Evolutionary conservation across 495 filamentous ascomycete genomes (phyloP).

Genomic region (Xylaria flabelliformis): DNA sequence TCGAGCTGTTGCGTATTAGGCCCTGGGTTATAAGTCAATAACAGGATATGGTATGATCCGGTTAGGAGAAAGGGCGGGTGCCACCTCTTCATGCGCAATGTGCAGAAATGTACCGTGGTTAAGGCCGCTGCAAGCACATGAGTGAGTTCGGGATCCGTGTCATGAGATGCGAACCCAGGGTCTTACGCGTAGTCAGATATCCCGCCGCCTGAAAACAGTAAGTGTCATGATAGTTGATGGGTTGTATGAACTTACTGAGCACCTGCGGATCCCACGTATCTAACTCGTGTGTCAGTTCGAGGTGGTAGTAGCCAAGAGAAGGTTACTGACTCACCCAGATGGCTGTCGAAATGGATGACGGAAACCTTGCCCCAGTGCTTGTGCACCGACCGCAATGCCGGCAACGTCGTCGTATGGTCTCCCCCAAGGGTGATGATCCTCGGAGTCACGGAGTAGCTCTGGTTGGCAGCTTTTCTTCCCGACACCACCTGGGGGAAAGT

Average conservation of each 20-base stretch:
- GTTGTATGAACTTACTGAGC: conserved; percentile 35
- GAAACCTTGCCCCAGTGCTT: conserved; percentile 69
- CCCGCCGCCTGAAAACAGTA: conserved; percentile 37
- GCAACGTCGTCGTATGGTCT: conserved; percentile 68
- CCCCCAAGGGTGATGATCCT: conserved; percentile 73
- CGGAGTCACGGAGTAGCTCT: conserved; percentile 43
- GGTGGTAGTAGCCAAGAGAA: background rate
- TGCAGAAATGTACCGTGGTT: conserved; percentile 80
- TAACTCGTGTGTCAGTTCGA: conserved; percentile 25
- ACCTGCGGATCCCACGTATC: conserved; percentile 83
- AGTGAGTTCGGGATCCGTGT: background rate
- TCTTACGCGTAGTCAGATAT: conserved; percentile 53
- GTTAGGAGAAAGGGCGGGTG: background rate
- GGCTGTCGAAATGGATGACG: conserved; percentile 77
- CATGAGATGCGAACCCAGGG: background rate
- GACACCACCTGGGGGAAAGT: conserved; percentile 38
- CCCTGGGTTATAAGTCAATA: conserved; percentile 62
- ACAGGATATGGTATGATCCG: background rate
- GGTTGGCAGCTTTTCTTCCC: conserved; percentile 43
- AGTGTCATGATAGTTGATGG: background rate
- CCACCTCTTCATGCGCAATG: conserved; percentile 51
- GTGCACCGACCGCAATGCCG: conserved; percentile 68
- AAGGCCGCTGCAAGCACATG: conserved; percentile 59
- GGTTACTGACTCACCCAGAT: conserved; percentile 53
- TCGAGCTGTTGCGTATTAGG: conserved; percentile 77